Evolutionary conservation across 352 stramenopile genomes (phyloP).

Genomic region (Globisporangium viniferum): DNA sequence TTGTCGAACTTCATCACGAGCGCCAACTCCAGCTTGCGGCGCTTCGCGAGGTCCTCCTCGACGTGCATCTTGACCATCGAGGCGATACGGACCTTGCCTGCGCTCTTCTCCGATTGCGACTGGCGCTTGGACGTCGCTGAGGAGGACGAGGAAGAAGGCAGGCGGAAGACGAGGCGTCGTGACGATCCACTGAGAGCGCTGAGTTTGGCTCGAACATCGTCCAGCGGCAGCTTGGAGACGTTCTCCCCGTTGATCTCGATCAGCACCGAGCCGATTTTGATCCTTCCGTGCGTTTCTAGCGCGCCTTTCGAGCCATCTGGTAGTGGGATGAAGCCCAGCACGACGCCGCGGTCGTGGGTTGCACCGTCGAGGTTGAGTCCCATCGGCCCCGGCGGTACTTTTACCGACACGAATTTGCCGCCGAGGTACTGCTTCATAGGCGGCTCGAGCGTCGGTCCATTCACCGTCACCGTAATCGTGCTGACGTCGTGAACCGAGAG

Average conservation of each 20-base stretch:
- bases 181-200: conserved; percentile 31
- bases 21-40: conserved; percentile 59
- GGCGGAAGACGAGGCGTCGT: conserved; percentile 47
- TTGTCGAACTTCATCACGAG: conserved; percentile 67
- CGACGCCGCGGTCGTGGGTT: conserved; percentile 44
- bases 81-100: neutral
- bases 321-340: conserved; percentile 62
- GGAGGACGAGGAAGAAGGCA: conserved; percentile 23
- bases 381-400: conserved; percentile 55
- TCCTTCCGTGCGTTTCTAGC: conserved; percentile 52
- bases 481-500: conserved; percentile 8
- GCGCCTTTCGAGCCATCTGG: conserved; percentile 47
- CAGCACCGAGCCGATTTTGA: conserved; percentile 50
- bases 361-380: conserved; percentile 62
- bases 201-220: conserved; percentile 39
- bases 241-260: conserved; percentile 69
- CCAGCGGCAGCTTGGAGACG: conserved; percentile 39
- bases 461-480: conserved; percentile 15
- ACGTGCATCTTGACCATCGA: conserved; percentile 10
- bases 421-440: neutral
- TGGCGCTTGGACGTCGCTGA: conserved; percentile 4
- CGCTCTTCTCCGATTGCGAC: neutral
- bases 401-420: conserved; percentile 24
- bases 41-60: conserved; percentile 46
- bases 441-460: neutral